These are phyloP conservation scores for Tetradesmus lagerheimii DNA, from an alignment of 139 green algal genomes.

Conservation along the genomic window DNA sequence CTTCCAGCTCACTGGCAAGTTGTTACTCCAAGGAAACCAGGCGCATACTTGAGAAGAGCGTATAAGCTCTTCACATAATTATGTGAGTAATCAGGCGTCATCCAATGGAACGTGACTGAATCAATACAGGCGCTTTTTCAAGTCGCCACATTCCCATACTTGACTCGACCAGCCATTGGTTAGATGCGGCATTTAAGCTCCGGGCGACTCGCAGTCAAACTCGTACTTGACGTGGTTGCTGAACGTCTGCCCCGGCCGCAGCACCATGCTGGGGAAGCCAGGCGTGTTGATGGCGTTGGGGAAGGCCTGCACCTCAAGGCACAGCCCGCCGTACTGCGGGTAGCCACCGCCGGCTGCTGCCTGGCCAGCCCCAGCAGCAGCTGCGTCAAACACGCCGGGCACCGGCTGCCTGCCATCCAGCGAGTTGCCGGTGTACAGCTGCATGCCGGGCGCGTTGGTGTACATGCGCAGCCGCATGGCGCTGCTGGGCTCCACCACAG, in stretches of 20 bases:
- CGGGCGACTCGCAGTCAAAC: background rate
- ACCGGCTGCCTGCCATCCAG: background rate
- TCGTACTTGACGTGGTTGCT: background rate
- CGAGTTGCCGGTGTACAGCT: slow-evolving; percentile 34
- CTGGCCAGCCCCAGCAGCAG: too few relatives aligned
- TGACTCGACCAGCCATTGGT: too few relatives aligned
- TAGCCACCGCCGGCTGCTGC: background rate
- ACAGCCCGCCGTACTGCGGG: slow-evolving; percentile 23
- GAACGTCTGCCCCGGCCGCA: background rate
- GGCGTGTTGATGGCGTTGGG: slow-evolving; percentile 39
- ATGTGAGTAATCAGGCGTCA: too few relatives aligned
- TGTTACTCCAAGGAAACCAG: too few relatives aligned
- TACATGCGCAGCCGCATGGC: background rate
- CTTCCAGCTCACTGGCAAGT: too few relatives aligned
- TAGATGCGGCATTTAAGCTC: too few relatives aligned
- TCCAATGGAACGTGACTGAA: too few relatives aligned
- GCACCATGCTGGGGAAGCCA: slow-evolving; percentile 20
- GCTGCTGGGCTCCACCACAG: slow-evolving; percentile 6
- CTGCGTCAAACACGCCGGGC: background rate
- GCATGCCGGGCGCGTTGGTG: slow-evolving; percentile 26
- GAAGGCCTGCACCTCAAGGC: slow-evolving; percentile 32
- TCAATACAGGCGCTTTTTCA: too few relatives aligned
- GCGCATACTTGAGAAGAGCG: too few relatives aligned
- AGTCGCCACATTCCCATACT: too few relatives aligned
- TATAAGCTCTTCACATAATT: too few relatives aligned